Base-by-base conservation (phyloP, 805 yeast genomes). In the Suhomyces sp. region DNA sequence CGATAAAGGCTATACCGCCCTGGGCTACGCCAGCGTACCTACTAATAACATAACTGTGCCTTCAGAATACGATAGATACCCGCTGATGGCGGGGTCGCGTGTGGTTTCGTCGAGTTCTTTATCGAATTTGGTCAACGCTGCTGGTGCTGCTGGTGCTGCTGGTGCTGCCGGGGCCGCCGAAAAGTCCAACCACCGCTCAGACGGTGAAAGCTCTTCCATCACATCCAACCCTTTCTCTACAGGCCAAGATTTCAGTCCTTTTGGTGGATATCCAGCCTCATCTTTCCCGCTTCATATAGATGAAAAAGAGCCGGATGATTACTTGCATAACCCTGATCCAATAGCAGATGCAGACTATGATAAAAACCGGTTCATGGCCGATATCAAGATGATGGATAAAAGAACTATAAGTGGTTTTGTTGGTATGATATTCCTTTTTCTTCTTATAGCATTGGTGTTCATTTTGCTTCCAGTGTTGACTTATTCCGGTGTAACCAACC, bases 21-120 rank as follows among this genome's bases (percentile, higher is more conserved):
- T 47, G 48, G 42, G 41, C 5, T 38, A 45, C 23, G 27, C 44
- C 44, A 38, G 44, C 26, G 35, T 42, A 23, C 49, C 53, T 15
- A 29, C 50, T 47, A 57, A 52, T 49, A 60, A 59, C 48, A 62
- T 72, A 44, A 69, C 63, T n/a, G 70, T 61, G 27, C 86, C 89
- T 3, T 74, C 82, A 1, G 87, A 81, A 51, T 86, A 73, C 60
- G 90, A 86, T 66, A 74, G 91, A 59, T 87, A 86, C 61, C 92
- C 93, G 4, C 76, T 82, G 24, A 73, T 83, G 56, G 80, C 82
- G 2, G 79, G 79, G 3, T 80, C 86, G 13, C 74, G 88, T 57
- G 82, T 81, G 3, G 78, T 81, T 4, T 83, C 89, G 4, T 77
- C 83, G 10, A 60, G 73, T 4, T 71, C 77, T 8, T 54, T 57